Conservation (phyloP, 441 rosid species). For the Caryocar brasiliense region DNA sequence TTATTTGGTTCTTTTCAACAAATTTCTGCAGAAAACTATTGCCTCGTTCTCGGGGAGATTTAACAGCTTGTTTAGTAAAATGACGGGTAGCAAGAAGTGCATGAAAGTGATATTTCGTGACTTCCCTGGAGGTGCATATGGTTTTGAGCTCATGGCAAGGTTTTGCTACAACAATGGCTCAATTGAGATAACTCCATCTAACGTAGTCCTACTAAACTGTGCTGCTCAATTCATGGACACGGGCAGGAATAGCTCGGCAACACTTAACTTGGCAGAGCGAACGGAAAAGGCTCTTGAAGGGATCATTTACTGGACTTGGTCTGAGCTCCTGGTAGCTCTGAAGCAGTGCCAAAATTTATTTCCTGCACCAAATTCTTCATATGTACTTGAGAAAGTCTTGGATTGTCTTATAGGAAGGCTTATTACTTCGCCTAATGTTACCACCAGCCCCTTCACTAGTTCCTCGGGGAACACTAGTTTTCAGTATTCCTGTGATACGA, state of each 20-base stretch:
- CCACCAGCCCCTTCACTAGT: slow-evolving; percentile 26
- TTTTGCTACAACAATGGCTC: slow-evolving; percentile 40
- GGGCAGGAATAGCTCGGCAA: slow-evolving; percentile 9
- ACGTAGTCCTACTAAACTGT: slow-evolving; percentile 23
- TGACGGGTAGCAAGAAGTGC: slow-evolving; percentile 5
- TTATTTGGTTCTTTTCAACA: too few relatives aligned
- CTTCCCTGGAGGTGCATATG: slow-evolving; percentile 48
- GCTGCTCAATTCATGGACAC: slow-evolving; percentile 46
- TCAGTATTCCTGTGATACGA: slow-evolving; percentile 24
- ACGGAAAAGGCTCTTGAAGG: slow-evolving; percentile 26
- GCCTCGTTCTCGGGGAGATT: slow-evolving; percentile 33
- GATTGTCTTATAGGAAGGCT: slow-evolving; percentile 25
- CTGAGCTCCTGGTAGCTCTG: slow-evolving; percentile 36
- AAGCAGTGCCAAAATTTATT: slow-evolving; percentile 34
- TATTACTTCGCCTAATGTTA: slow-evolving; percentile 14
- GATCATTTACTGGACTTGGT: slow-evolving; percentile 44
- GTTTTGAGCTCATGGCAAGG: slow-evolving; percentile 46
- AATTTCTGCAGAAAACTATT: slow-evolving; percentile 25
- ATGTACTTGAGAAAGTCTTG: slow-evolving; percentile 24
- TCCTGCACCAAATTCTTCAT: slow-evolving; percentile 16
- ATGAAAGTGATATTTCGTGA: slow-evolving; percentile 37
- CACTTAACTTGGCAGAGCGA: slow-evolving; percentile 17
- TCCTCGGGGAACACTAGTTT: slow-evolving; percentile 25
- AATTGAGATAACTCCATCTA: slow-evolving; percentile 25
- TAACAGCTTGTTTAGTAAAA: slow-evolving; percentile 19